Evolutionary conservation across 371 early-diverging fungal species (phyloP).

Genomic region (Mortierella polycephala): DNA sequence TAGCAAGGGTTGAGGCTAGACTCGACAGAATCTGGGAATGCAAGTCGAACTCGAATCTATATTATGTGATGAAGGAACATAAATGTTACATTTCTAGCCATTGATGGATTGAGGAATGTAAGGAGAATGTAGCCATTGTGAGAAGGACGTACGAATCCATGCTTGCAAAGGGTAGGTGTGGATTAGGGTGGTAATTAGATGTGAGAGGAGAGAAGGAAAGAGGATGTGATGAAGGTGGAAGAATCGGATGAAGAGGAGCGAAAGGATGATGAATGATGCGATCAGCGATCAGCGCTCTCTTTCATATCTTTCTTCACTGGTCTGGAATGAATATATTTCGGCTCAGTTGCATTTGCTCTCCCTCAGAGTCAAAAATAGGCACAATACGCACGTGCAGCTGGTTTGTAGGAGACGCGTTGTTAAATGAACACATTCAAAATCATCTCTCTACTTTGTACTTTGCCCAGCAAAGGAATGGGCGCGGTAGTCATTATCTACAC

Average conservation of each 20-base stretch:
- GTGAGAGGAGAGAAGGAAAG: neutral
- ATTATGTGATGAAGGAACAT: neutral
- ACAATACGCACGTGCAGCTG: too few species aligned
- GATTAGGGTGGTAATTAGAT: neutral
- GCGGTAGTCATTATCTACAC: neutral
- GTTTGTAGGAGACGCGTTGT: too few species aligned
- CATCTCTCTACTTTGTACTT: neutral
- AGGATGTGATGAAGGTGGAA: neutral
- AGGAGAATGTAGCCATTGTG: neutral
- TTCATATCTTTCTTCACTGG: neutral
- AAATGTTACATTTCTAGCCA: too few species aligned
- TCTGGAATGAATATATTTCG: neutral
- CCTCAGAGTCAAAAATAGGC: neutral
- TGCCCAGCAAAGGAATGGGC: neutral
- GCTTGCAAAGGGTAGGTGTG: neutral
- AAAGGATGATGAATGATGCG: neutral
- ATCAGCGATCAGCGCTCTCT: neutral
- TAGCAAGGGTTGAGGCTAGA: conserved; percentile 51
- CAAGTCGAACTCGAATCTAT: conserved; percentile 47
- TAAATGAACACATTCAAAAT: neutral
- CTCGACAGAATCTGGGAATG: conserved; percentile 52
- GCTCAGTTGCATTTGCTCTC: neutral
- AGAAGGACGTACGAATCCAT: conserved; percentile 48
- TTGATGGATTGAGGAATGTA: neutral
- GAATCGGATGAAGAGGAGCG: conserved; percentile 4